Evolutionary conservation across 2,329 filamentous ascomycete genomes (phyloP), one percentile per base, ranked within the genome.

Genomic region (Curvularia verruculosa): DNA sequence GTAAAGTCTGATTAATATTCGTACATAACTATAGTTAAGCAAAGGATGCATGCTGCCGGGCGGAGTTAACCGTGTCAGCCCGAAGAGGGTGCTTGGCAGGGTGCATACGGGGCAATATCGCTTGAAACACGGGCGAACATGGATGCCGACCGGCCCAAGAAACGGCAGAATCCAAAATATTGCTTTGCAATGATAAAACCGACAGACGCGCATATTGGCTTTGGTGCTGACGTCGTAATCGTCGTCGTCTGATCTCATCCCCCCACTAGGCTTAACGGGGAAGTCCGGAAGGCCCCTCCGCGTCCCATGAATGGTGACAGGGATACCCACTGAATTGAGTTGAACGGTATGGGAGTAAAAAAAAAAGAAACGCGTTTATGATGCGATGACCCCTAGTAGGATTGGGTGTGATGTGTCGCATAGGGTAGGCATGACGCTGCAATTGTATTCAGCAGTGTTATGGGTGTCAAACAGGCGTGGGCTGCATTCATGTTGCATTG

Each of bases 181-280:
- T 52, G 36, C 43, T 48, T 56, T 56, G 19, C 15, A 37, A 40
- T 56, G 37, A 37, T 53, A 44, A 56, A 34, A 21, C 49, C 54
- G 47, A 49, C 19, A 44, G 39, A 37, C n/a, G 37, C 23, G 31
- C 29, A 44, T 15, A 34, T 29, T 23, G 29, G 23, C 48, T 44
- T 48, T 23, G 34, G 49, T 37, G 44, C 24, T 15, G 50, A 47
- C n/a, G 34, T 39, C 48, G 28, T 40, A 36, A 52, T 45, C 36
- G 29, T 37, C 24, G 21, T 43, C 41, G 54, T 31, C 43, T 47
- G 28, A 47, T 52, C 48, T 24, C 40, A 43, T 24, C 40, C 23
- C 23, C 41, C 53, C 26, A 24, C 48, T 56, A 24, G 48, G 37
- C 40, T 37, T 24, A 29, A 44, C 34, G 28, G 39, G 41, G 28